Evolutionary conservation across 495 filamentous ascomycete species (phyloP).

Genomic region (Hyaloscypha bicolor): DNA sequence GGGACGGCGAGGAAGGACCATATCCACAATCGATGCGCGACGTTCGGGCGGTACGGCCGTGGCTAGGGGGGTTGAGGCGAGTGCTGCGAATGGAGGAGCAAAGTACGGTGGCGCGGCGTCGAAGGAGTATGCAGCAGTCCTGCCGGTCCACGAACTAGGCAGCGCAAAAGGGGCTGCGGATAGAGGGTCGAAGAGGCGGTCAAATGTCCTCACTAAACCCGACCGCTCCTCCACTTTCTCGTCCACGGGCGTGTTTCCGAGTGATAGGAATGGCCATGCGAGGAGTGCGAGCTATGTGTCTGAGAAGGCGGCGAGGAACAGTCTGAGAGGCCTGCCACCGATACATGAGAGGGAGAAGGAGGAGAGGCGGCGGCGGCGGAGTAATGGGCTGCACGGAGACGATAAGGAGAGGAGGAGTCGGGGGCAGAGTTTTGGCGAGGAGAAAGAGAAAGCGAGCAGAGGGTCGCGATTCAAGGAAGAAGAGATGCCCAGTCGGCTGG

Average conservation of each 20-base stretch:
- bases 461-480: no score
- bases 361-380: no score
- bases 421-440: not conserved
- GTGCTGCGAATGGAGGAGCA: not conserved
- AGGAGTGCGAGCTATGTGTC: not conserved
- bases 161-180: no score
- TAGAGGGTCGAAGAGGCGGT: no score
- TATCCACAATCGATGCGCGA: no score
- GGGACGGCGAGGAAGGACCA: not conserved
- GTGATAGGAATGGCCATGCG: not conserved
- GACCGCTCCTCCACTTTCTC: not conserved
- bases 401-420: not conserved
- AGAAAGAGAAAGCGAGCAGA: not conserved
- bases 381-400: not conserved
- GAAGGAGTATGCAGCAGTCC: no score
- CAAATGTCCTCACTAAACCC: not conserved
- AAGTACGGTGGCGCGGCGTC: no score
- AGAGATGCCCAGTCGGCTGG: no score
- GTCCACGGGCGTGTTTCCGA: not conserved
- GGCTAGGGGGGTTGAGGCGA: not conserved
- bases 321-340: not conserved
- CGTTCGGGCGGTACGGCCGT: no score
- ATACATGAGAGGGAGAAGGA: not conserved
- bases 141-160: no score
- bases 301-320: not conserved